phyloP scores from a whole-genome alignment of 164 flowering plant species.

The Aristolochia contorta region DNA sequence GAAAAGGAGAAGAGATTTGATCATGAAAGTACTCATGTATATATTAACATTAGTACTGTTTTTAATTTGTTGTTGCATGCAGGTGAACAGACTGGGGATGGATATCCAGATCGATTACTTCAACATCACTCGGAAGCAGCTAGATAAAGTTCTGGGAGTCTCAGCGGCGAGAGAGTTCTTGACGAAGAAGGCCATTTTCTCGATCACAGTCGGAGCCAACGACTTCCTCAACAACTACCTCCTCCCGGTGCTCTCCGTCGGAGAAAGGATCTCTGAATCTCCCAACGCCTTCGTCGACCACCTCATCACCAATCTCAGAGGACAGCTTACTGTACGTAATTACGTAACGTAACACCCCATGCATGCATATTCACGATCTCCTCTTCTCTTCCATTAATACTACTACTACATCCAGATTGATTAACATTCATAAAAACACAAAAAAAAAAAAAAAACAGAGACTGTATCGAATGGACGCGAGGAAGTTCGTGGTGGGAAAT shows the following conservation, averaged over 20 bases:
- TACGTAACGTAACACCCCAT: no score
- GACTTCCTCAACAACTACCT: slow-evolving; percentile 92
- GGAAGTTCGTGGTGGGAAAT: slow-evolving; percentile 73
- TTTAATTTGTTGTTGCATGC: not conserved
- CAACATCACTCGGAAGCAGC: slow-evolving; percentile 69
- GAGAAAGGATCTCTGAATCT: slow-evolving; percentile 52
- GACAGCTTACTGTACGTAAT: slow-evolving; percentile 69
- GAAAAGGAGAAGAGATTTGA: no score
- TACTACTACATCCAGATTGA: no score
- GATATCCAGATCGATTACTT: slow-evolving; percentile 83
- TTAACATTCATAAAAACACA: no score
- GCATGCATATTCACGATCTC: no score
- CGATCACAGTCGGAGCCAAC: slow-evolving; percentile 78
- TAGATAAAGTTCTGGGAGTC: slow-evolving; percentile 50
- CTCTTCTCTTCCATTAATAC: no score
- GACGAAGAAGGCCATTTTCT: slow-evolving; percentile 73
- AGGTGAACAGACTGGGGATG: slow-evolving; percentile 80
- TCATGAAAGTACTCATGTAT: no score
- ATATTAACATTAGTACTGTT: no score
- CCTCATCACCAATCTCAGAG: slow-evolving; percentile 48
- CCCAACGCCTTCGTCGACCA: slow-evolving; percentile 63
- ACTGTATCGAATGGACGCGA: slow-evolving; percentile 68
- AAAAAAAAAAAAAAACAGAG: slow-evolving; percentile 34
- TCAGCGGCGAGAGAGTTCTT: slow-evolving; percentile 55
- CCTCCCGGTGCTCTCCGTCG: slow-evolving; percentile 69